These are phyloP conservation scores for Calocybe indica DNA, from an alignment of 768 basidiomycete species.

Conservation along the genomic window DNA sequence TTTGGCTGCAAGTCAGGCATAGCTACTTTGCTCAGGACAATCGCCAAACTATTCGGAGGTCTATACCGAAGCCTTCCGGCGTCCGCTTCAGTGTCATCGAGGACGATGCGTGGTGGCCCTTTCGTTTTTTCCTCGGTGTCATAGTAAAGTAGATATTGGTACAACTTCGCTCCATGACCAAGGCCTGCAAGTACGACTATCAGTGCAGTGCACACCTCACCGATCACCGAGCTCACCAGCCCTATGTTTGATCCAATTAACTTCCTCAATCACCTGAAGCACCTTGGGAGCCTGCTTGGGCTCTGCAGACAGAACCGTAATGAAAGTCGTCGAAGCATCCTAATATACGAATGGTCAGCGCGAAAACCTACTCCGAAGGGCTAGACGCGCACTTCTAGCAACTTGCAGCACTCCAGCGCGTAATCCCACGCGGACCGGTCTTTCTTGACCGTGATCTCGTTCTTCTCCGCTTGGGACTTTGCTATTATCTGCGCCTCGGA, in stretches of 20 bases:
- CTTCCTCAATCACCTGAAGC: constrained; percentile 72
- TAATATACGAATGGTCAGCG: constrained; percentile 16
- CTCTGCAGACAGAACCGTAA: constrained; percentile 62
- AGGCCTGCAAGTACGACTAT: constrained; percentile 23
- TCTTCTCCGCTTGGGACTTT: constrained; percentile 50
- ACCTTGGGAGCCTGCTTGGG: constrained; percentile 69
- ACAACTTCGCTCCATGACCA: constrained; percentile 52
- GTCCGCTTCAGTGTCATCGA: constrained; percentile 49
- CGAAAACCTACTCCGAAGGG: constrained; percentile 2
- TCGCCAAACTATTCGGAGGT: constrained; percentile 60
- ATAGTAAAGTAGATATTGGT: constrained; percentile 68
- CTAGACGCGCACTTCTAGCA: constrained; percentile 48
- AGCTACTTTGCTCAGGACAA: constrained; percentile 81
- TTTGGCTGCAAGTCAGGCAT: constrained; percentile 79
- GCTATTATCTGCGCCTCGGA: constrained; percentile 57
- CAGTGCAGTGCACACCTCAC: background rate
- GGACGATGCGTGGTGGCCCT: constrained; percentile 61
- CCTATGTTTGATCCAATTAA: constrained; percentile 71
- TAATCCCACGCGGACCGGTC: constrained; percentile 64
- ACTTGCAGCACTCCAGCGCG: constrained; percentile 54
- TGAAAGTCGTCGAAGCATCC: constrained; percentile 79
- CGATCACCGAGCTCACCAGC: constrained; percentile 38
- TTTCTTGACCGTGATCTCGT: constrained; percentile 65
- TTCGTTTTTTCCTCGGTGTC: constrained; percentile 44
- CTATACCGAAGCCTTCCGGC: constrained; percentile 41